Percentiles rank a stretch among this genome's conserved stretches.
These are phyloP conservation scores for Eucalyptus curtisii DNA, from an alignment of 345 rosid species.

Conservation along the genomic window DNA sequence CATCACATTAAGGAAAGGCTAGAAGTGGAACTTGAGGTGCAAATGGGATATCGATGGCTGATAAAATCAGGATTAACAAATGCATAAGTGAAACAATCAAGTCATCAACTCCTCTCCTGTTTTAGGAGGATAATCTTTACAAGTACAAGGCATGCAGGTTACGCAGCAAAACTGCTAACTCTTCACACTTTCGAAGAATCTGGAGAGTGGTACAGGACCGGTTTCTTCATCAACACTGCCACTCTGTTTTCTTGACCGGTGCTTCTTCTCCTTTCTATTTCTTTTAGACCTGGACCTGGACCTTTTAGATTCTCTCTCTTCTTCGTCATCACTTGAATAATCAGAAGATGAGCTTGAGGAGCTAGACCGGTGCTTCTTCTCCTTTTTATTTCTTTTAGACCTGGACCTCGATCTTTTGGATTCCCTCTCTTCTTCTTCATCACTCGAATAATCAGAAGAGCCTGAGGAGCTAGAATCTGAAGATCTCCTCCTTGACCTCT, in stretches of 20 bases:
- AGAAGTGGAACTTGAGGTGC: not conserved
- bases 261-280: slow-evolving; percentile 66
- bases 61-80: not conserved
- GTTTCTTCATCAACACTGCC: slow-evolving; percentile 31
- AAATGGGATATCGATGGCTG: not conserved
- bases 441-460: slow-evolving; percentile 65
- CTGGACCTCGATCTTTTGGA: slow-evolving; percentile 71
- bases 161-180: slow-evolving; percentile 11
- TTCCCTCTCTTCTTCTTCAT: slow-evolving; percentile 63
- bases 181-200: slow-evolving; percentile 70
- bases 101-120: not conserved
- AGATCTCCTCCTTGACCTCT: slow-evolving; percentile 65
- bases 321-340: slow-evolving; percentile 70
- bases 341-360: slow-evolving; percentile 45
- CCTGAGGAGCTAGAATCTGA: slow-evolving; percentile 44
- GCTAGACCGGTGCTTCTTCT: slow-evolving; percentile 57
- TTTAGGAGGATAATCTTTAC: not conserved
- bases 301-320: slow-evolving; percentile 56
- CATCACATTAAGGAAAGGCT: not conserved
- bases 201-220: slow-evolving; percentile 90
- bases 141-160: not conserved
- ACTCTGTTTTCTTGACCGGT: slow-evolving; percentile 44
- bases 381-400: slow-evolving; percentile 56
- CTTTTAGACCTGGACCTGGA: slow-evolving; percentile 72
- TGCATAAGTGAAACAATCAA: not conserved